Evolutionary conservation across 331 rosid species (phyloP).

Genomic region (Dryas integrifolia): DNA sequence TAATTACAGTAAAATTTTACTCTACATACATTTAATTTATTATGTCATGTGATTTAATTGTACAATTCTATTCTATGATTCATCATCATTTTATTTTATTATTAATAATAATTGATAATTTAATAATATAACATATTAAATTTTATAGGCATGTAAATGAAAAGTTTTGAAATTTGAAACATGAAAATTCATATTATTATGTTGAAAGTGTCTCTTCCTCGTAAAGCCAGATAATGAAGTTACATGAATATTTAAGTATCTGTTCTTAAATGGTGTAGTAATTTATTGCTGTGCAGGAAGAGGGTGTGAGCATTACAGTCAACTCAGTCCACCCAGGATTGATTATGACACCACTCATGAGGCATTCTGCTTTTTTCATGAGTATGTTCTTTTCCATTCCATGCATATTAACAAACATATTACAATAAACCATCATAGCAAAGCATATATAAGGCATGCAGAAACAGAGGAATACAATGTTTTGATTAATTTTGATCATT

Average conservation of each 20-base stretch:
- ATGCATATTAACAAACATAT: background rate
- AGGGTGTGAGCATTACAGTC: conserved; percentile 73
- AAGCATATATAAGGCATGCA: too few species aligned
- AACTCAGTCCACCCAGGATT: conserved; percentile 91
- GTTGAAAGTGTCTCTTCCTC: background rate
- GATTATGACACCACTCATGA: conserved; percentile 95
- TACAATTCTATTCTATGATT: too few species aligned
- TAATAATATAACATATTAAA: too few species aligned
- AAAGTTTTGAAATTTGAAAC: too few species aligned
- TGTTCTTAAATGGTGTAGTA: background rate
- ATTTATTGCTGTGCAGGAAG: conserved; percentile 46
- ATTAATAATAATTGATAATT: too few species aligned
- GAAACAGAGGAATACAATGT: background rate
- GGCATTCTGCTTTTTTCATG: conserved; percentile 70
- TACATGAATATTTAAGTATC: background rate
- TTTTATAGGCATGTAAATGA: too few species aligned
- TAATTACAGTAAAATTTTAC: too few species aligned
- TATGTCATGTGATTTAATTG: too few species aligned
- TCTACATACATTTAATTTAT: too few species aligned
- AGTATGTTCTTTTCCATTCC: conserved; percentile 37
- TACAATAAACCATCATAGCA: too few species aligned
- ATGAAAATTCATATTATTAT: background rate
- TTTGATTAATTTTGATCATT: background rate
- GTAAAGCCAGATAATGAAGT: too few species aligned
- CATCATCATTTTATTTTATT: too few species aligned